phyloP scores from a whole-genome alignment of 805 yeast genomes.

The Lipomyces kockii region DNA sequence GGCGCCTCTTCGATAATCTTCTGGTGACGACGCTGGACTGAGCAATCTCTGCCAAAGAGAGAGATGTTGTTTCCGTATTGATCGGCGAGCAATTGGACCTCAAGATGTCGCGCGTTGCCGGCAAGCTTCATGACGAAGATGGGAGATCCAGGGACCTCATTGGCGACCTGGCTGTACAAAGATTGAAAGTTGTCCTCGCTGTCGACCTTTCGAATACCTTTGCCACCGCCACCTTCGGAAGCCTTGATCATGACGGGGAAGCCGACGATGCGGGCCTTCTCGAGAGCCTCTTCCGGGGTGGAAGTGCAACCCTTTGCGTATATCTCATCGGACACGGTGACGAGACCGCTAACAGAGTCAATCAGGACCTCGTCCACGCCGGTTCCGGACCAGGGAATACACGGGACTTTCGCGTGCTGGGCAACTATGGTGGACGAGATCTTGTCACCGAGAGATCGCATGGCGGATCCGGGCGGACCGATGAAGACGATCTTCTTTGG shows the following conservation, averaged over 20 bases:
- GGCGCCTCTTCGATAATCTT: conserved; percentile 99
- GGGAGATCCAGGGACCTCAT: conserved; percentile 98
- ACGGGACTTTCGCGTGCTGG: conserved; percentile 97
- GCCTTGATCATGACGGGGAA: conserved; percentile 99
- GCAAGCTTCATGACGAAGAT: conserved; percentile 97
- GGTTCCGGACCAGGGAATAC: conserved; percentile 99
- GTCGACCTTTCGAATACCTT: conserved; percentile 97
- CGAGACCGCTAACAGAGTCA: conserved; percentile 73
- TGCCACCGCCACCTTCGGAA: conserved; percentile 99
- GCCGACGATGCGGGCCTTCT: conserved; percentile 83
- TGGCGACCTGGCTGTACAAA: conserved; percentile 89
- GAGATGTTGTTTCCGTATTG: conserved; percentile 98
- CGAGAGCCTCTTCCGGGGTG: conserved; percentile 86
- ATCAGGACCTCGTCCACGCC: conserved; percentile 84
- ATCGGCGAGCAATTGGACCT: conserved; percentile 96
- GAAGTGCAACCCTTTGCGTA: conserved; percentile 88
- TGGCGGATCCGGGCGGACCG: conserved; percentile 99
- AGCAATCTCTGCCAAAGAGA: conserved; percentile 97
- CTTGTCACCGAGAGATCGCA: conserved; percentile 99
- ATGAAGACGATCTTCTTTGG: conserved; percentile 88
- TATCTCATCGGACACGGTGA: conserved; percentile 82
- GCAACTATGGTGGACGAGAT: conserved; percentile 98
- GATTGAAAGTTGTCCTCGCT: conserved; percentile 74
- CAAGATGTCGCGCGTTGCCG: conserved; percentile 96
- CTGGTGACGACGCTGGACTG: conserved; percentile 99